Base-by-base conservation (phyloP, 352 stramenopile species). In the Albugo candida region DNA sequence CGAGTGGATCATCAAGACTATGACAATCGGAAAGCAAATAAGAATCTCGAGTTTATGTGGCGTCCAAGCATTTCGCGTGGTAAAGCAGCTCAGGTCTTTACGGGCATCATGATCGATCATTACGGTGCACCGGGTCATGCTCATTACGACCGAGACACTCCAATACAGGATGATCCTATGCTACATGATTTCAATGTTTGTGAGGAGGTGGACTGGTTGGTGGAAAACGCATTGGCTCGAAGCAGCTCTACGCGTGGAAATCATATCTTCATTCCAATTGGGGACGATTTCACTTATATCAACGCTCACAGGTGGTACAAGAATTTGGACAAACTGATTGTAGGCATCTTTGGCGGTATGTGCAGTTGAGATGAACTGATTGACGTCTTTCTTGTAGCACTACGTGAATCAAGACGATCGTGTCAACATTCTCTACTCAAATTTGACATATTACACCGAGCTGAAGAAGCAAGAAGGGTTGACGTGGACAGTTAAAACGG, bases 1-100 rank as follows among this genome's bases (percentile, higher is more conserved):
- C 83, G 95, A 40, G 98, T 98, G 37, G 93, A 99, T 69, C 97
- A 97, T 61, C 81, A 98, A 53, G 94, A 98, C 71, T 91, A 95
- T 47, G 60, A 67, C 35, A 64, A 88, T 47, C 77, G 94, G 13
- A 94, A 83, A 21, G 61, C 68, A 5, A 70, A 83, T 48, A 83
- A 83, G 45, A 64, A 91, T 36, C 58, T 95, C 50, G 95, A 99
- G 70, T 95, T 96, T 39, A 72, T 99, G 42, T 99, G 95, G 95
- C 74, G 87, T 36, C 67, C 82, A 11, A 92, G 81, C 55, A 70
- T 81, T 49, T 92, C 73, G 3, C 74, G 88, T 3, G 80, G 83
- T 27, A 78, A 91, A 47, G 52, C 66, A 24, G 77, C 65, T 40
- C 78, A 93, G 43, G 64, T 89, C 1, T 94, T 95, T 49, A 91